Evolutionary conservation across 768 basidiomycete genomes (phyloP), one percentile per base, ranked within the genome.

Genomic region (Collybia sordida): DNA sequence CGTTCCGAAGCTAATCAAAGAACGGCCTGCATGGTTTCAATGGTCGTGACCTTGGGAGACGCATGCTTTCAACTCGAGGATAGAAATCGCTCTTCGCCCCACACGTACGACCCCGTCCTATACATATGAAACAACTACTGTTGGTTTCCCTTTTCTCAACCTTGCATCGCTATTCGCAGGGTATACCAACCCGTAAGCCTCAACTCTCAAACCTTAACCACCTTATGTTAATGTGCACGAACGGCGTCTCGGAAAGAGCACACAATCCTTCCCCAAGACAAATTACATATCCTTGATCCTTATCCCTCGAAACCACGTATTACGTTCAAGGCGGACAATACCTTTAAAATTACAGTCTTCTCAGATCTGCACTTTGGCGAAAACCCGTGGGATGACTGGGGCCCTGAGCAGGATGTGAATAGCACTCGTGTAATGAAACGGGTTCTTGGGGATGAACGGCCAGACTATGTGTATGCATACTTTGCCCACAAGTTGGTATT

Each of bases 281-380:
- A 17, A 9, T 42, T 17, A 22, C n/a, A 21, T 11, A 18, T 21
- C n/a, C 54, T 70, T 15, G 56, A 75, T 40, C 74, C 74, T 12
- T 74, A 75, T 54, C 70, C 69, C 12, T 54, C 51, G 15, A 74
- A 74, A 45, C 66, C 67, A 2, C 77, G 78, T 11, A 53, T 89
- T 14, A 74, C 72, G 1, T 90, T 89, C 64, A 69, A 71, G 6
- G 24, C 62, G 0, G 77, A 86, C 59, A 83, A 81, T 2, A 79
- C 79, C 1, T 86, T 90, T 74, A 88, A 86, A 64, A 57, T 90
- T 40, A 85, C 81, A 12, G 73, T 88, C 5, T 88, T 90, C 62
- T 86, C 85, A 6, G 88, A 90, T 57, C 64, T 89, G 24, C 88
- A 90, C 59, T 88, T 77, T 52, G 88, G 88, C 22, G 88, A 90